Percentiles rank a stretch among this genome's conserved stretches.
These are phyloP conservation scores for Calonectria pseudoreteaudii DNA, from an alignment of 2,329 filamentous ascomycete genomes.

Conservation along the genomic window DNA sequence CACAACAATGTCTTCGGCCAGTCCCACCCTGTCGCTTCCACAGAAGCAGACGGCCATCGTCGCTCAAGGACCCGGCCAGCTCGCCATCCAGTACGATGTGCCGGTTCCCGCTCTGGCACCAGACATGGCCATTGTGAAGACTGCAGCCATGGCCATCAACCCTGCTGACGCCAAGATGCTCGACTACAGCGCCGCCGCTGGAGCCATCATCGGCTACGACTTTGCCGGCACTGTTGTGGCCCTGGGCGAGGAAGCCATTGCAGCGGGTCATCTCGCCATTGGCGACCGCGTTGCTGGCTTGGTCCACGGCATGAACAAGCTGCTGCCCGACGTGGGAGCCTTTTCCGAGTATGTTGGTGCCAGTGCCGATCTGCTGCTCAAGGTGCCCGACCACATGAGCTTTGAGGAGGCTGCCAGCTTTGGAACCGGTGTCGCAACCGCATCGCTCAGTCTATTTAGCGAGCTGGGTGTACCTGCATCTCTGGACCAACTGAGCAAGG, in stretches of 20 bases:
- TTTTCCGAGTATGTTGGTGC: neutral
- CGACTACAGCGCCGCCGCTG: slow-evolving; percentile 32
- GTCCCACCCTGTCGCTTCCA: neutral
- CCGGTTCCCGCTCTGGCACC: neutral
- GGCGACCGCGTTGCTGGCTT: neutral
- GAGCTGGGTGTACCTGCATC: neutral
- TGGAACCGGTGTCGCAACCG: neutral
- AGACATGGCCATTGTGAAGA: neutral
- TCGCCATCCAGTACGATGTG: neutral
- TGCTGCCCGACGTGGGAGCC: neutral
- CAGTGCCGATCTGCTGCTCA: neutral
- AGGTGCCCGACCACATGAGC: neutral
- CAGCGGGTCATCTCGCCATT: neutral
- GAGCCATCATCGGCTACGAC: slow-evolving; percentile 48
- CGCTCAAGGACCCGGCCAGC: neutral
- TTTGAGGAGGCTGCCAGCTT: neutral
- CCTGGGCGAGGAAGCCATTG: neutral
- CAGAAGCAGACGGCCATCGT: neutral
- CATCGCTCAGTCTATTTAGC: neutral
- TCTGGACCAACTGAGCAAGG: neutral
- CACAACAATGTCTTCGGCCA: neutral
- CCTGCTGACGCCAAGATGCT: slow-evolving; percentile 51
- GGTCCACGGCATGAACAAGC: neutral
- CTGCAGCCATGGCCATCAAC: slow-evolving; percentile 49
- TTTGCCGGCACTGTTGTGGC: slow-evolving; percentile 44